Conservation (phyloP, 164 flowering plant genomes). For the Annona cherimola region DNA sequence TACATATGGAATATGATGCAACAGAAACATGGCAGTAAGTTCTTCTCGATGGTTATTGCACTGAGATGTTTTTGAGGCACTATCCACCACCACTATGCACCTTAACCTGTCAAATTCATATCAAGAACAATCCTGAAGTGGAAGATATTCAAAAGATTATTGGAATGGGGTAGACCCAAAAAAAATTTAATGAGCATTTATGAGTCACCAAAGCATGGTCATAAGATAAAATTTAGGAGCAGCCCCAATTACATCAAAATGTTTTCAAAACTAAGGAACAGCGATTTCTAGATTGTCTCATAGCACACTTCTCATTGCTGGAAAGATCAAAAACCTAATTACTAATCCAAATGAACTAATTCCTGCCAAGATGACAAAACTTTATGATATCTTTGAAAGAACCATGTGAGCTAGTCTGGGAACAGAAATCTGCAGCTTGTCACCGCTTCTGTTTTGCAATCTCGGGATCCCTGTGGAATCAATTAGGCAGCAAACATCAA, state of each 20-base stretch:
- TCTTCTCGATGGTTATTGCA: no score
- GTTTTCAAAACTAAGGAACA: not conserved
- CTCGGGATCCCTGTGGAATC: constrained; percentile 51
- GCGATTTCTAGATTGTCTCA: not conserved
- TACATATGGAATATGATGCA: no score
- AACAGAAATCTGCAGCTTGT: constrained; percentile 6
- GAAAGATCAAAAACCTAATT: not conserved
- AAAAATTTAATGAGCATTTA: not conserved
- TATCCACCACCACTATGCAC: no score
- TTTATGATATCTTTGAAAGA: not conserved
- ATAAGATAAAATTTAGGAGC: not conserved
- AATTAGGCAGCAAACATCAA: constrained; percentile 1
- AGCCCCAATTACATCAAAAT: not conserved
- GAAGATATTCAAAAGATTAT: not conserved
- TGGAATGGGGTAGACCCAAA: not conserved
- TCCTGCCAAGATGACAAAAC: not conserved
- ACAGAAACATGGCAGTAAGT: no score
- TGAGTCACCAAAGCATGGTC: not conserved
- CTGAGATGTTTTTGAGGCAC: no score
- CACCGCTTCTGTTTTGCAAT: constrained; percentile 25
- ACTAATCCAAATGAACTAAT: not conserved
- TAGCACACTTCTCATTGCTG: not conserved
- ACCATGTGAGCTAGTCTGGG: not conserved
- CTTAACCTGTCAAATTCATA: no score
- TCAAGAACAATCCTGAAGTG: no score